Evolutionary conservation across 225 moss, liverwort and hornwort genomes (phyloP), one percentile per base, ranked within the genome.

Genomic region (Asterella californica): DNA sequence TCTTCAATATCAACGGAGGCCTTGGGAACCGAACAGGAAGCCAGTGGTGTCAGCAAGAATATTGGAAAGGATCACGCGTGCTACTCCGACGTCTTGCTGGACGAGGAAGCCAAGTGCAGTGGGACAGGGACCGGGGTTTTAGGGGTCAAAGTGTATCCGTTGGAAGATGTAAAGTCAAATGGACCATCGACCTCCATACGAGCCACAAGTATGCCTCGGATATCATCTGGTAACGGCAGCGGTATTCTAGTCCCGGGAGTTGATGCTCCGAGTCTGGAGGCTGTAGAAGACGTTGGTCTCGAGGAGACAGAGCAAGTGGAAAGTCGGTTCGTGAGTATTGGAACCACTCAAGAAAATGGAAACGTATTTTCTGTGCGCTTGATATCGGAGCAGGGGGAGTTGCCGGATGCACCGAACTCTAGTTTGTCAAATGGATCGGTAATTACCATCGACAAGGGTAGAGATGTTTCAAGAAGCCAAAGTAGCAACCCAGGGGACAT

Each of bases 361-460:
- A 60, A 75, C 27, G 42, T 62, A 19, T 18, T 34, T 21, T 36
- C 61, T 33, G 46, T 54, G 54, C 65, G 32, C 46, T 36, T 27
- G 15, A 49, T 29, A n/a, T 50, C 27, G 14, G 59, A 64, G 1
- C 42, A 67, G 45, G 79, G 47, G n/a, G 70, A 79, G 19, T 42
- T 47, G 60, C 49, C 14, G 8, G 82, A 70, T 29, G 49, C n/a
- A 38, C 49, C 34, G 6, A 59, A 19, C 42, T 75, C 42, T 61
- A 62, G 70, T 62, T 55, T 62, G 75, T 38, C 79, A 30, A 76
- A 75, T 74, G 64, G 46, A 32, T 27, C 30, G 45, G 42, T 55
- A 70, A 72, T 6, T 15, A 27, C 48, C 50, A 54, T 33, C 25
- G 22, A 25, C 0, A 6, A 63, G 27, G 19, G 52, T 79, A 53